phyloP scores from a whole-genome alignment of 345 rosid species.

The Boechera divaricarpa region DNA sequence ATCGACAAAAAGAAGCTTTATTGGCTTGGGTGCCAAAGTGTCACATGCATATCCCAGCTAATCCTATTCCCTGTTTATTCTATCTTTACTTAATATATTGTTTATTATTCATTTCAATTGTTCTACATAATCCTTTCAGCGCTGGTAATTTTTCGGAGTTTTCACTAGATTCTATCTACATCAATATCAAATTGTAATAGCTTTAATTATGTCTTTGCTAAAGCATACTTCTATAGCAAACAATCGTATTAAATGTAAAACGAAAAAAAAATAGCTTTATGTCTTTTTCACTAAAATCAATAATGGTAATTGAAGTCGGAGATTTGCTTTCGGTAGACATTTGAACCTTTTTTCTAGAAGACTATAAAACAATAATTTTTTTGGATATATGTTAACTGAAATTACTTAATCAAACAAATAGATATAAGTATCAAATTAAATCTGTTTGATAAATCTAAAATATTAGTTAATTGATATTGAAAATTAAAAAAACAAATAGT shows the following conservation, averaged over 20 bases:
- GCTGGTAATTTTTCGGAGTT: neutral
- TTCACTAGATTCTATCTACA: neutral
- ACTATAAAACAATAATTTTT: neutral
- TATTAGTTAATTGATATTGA: too few relatives aligned
- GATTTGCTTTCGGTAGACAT: neutral
- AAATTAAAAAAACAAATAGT: too few relatives aligned
- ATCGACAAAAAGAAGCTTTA: conserved; percentile 57
- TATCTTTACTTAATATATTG: neutral
- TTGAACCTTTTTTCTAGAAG: neutral
- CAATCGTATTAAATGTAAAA: neutral
- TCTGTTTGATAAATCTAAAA: too few relatives aligned
- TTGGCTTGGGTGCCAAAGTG: conserved; percentile 32
- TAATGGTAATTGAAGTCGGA: neutral
- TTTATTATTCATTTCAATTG: neutral
- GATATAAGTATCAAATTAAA: neutral
- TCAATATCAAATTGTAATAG: conserved; percentile 1
- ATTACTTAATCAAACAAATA: neutral
- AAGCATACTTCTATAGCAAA: conserved; percentile 6
- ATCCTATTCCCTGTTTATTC: conserved; percentile 13
- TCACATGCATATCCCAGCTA: conserved; percentile 44
- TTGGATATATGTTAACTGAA: neutral
- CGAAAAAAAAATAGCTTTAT: neutral
- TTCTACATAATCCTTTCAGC: conserved; percentile 15
- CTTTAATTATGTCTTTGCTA: neutral
- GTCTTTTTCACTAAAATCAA: neutral